Conservation (phyloP, 2,329 filamentous ascomycete species). For the Penicillium decumbens region DNA sequence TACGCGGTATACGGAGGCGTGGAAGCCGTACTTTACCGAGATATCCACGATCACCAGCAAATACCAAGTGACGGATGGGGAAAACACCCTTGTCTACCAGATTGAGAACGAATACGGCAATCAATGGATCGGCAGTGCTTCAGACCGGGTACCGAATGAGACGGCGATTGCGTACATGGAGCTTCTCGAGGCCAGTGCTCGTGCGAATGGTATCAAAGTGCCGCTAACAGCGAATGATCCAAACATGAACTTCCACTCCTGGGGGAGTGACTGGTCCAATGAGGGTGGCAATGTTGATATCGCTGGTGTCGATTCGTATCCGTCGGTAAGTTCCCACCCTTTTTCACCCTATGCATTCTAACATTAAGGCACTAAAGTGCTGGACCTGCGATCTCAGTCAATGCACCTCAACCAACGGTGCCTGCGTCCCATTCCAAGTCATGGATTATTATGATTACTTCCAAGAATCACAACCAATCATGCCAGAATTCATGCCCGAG, state of each 20-base stretch:
- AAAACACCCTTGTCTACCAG: constrained; percentile 28
- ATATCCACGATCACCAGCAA: constrained; percentile 29
- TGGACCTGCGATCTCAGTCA: constrained; percentile 61
- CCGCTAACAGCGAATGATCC: constrained; percentile 58
- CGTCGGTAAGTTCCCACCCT: constrained; percentile 47
- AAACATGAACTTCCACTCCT: constrained; percentile 55
- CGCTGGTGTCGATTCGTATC: constrained; percentile 30
- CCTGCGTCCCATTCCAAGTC: constrained; percentile 53
- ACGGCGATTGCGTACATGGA: constrained; percentile 44
- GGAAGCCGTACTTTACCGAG: constrained; percentile 30
- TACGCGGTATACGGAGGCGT: constrained; percentile 29
- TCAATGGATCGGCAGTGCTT: constrained; percentile 32
- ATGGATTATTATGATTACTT: constrained; percentile 49
- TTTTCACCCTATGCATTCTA: too few species aligned
- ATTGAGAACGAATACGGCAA: constrained; percentile 38
- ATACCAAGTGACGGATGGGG: constrained; percentile 29
- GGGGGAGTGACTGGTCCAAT: constrained; percentile 58
- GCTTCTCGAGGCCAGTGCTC: constrained; percentile 50
- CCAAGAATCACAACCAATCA: constrained; percentile 38
- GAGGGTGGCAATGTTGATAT: constrained; percentile 45
- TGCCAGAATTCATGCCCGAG: constrained; percentile 54
- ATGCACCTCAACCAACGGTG: constrained; percentile 57
- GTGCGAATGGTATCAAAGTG: constrained; percentile 55
- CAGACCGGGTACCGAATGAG: constrained; percentile 46
- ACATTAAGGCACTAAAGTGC: constrained; percentile 45